A percentile compares a stretch with the other conserved stretches of the same genome.
phyloP scores from a whole-genome alignment of 2,329 filamentous ascomycete species.

The Dactylellina leptospora region DNA sequence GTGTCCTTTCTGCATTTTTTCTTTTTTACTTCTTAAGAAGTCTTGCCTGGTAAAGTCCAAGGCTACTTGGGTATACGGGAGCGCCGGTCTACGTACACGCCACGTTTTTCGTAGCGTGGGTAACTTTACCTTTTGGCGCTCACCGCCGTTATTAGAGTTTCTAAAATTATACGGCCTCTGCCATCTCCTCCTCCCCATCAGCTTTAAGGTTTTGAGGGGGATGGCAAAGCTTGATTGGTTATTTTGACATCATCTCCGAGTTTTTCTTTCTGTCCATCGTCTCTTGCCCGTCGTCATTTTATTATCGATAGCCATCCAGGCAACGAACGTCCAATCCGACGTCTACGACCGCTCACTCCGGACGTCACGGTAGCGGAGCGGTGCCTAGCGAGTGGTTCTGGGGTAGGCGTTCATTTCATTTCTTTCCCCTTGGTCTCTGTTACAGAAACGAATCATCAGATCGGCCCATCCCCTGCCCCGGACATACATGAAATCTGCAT shows the following conservation, averaged over 20 bases:
- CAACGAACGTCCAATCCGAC: slow-evolving; percentile 10
- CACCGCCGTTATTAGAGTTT: slow-evolving; percentile 22
- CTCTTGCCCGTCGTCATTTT: not conserved
- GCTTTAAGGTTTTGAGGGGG: slow-evolving; percentile 37
- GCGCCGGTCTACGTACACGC: not conserved
- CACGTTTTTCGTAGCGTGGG: not conserved
- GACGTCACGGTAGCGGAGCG: not conserved
- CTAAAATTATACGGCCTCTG: slow-evolving; percentile 39
- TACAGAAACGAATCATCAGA: slow-evolving; percentile 8
- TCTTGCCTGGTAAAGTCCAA: too few relatives aligned
- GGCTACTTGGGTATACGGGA: too few relatives aligned
- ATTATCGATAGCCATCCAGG: slow-evolving; percentile 12
- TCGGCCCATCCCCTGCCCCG: slow-evolving; percentile 6
- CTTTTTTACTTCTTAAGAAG: slow-evolving; percentile 3
- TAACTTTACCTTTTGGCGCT: not conserved
- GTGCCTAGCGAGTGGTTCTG: slow-evolving; percentile 28
- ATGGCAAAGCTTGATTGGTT: slow-evolving; percentile 26
- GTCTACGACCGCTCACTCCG: slow-evolving; percentile 32
- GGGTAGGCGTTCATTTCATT: slow-evolving; percentile 23
- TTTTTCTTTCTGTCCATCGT: not conserved
- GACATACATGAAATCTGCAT: not conserved
- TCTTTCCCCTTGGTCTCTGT: slow-evolving; percentile 14
- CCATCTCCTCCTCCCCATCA: not conserved
- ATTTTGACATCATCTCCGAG: slow-evolving; percentile 14
- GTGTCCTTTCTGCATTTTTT: not conserved